Evolutionary conservation across 768 basidiomycete genomes (phyloP).

Genomic region (Lactarius trivialis): DNA sequence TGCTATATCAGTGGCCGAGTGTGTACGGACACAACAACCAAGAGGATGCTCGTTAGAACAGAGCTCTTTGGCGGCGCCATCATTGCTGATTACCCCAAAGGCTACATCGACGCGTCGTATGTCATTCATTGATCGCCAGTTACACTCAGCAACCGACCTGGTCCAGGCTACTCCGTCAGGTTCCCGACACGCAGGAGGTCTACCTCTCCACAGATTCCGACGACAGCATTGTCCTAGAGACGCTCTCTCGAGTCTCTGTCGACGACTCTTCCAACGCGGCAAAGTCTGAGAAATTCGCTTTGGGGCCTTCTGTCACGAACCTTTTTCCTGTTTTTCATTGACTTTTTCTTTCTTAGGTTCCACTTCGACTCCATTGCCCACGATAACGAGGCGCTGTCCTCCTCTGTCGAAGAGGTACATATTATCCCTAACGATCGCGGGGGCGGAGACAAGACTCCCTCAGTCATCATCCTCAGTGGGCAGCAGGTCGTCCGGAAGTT

Average conservation of each 20-base stretch:
- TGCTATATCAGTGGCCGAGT: neutral
- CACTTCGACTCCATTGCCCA: slow-evolving; percentile 89
- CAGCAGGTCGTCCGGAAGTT: slow-evolving; percentile 73
- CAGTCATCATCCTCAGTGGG: slow-evolving; percentile 59
- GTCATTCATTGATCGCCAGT: neutral
- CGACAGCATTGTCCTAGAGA: slow-evolving; percentile 77
- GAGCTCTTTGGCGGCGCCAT: slow-evolving; percentile 88
- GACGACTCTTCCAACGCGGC: slow-evolving; percentile 53
- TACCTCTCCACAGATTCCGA: slow-evolving; percentile 65
- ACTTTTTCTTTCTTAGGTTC: slow-evolving; percentile 47
- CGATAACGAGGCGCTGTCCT: slow-evolving; percentile 70
- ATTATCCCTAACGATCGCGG: slow-evolving; percentile 37
- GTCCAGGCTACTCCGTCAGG: slow-evolving; percentile 61
- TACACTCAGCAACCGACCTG: slow-evolving; percentile 1
- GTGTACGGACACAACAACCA: no score
- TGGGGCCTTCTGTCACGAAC: neutral
- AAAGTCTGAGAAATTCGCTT: slow-evolving; percentile 40
- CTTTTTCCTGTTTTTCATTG: slow-evolving; percentile 5
- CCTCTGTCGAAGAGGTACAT: slow-evolving; percentile 39
- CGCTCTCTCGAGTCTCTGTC: slow-evolving; percentile 67
- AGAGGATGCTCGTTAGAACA: slow-evolving; percentile 28
- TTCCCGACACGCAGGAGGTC: slow-evolving; percentile 95
- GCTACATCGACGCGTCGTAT: slow-evolving; percentile 83
- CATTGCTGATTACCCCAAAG: slow-evolving; percentile 44
- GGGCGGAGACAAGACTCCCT: slow-evolving; percentile 41